These are phyloP conservation scores for Paracamarosporium sp. DNA, from an alignment of 2,329 filamentous ascomycete species.

Conservation along the genomic window DNA sequence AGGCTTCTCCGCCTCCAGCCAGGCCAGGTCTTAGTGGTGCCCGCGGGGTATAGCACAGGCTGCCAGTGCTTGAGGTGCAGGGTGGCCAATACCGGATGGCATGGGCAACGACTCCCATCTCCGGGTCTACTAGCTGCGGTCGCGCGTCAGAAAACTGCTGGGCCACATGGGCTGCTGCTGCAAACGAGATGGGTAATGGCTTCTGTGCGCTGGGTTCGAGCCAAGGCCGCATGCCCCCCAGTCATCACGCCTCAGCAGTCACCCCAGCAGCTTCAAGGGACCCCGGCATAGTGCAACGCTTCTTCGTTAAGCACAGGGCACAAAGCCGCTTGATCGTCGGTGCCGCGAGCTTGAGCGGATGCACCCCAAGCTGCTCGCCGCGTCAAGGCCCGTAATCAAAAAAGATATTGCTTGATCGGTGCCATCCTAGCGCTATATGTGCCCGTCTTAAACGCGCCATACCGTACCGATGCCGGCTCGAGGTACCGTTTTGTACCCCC, in stretches of 20 bases:
- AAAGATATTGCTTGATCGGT: conserved; percentile 46
- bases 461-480: conserved; percentile 41
- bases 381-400: conserved; percentile 44
- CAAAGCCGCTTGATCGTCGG: conserved; percentile 41
- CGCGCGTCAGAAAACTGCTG: conserved; percentile 43
- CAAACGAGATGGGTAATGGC: conserved; percentile 43
- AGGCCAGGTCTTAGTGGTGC: conserved; percentile 37
- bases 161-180: conserved; percentile 36
- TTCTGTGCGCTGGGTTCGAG: conserved; percentile 31
- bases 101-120: conserved; percentile 38
- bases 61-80: conserved; percentile 39
- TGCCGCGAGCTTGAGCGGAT: conserved; percentile 43
- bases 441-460: conserved; percentile 26
- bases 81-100: conserved; percentile 42
- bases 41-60: conserved; percentile 44
- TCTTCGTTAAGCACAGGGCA: conserved; percentile 46
- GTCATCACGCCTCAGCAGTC: conserved; percentile 34
- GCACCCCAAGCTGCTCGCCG: conserved; percentile 39
- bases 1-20: conserved; percentile 33
- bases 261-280: conserved; percentile 28
- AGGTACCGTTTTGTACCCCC: conserved; percentile 39
- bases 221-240: conserved; percentile 32
- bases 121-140: conserved; percentile 39
- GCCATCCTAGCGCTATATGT: conserved; percentile 39
- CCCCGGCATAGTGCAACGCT: conserved; percentile 38